Evolutionary conservation across 192 early-diverging fungal species (phyloP).

Genomic region (Umbelopsis vinacea): DNA sequence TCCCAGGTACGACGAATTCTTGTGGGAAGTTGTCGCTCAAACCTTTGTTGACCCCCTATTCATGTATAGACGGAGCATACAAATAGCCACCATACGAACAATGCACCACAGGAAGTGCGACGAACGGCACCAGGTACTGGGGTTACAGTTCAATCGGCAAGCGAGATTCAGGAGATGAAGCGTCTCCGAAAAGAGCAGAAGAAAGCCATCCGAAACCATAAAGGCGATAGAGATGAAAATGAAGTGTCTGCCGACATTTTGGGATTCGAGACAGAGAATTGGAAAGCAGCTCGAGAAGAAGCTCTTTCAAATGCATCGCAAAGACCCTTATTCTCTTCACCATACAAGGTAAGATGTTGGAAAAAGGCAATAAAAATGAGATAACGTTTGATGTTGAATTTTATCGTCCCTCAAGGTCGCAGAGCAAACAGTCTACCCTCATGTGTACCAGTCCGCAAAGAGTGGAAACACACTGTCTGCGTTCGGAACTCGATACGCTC

Average conservation of each 20-base stretch:
- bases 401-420: conserved; percentile 10
- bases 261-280: conserved; percentile 67
- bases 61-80: conserved; percentile 12
- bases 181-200: conserved; percentile 68
- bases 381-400: neutral
- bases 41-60: neutral
- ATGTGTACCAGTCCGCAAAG: conserved; percentile 79
- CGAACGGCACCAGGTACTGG: conserved; percentile 63
- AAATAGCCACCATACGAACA: conserved; percentile 20
- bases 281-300: conserved; percentile 65
- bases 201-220: conserved; percentile 44
- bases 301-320: conserved; percentile 55
- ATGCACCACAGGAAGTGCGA: conserved; percentile 35
- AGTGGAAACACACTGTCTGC: conserved; percentile 74
- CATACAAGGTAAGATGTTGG: conserved; percentile 33
- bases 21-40: neutral
- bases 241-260: conserved; percentile 61
- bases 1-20: conserved; percentile 40
- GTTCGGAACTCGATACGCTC: conserved; percentile 78
- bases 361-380: neutral
- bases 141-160: conserved; percentile 66
- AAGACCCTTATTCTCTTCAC: conserved; percentile 44
- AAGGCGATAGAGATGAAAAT: conserved; percentile 39
- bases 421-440: conserved; percentile 63
- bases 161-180: conserved; percentile 64